Evolutionary conservation across 257 asterid species (phyloP).

Genomic region (Mitragyna speciosa): DNA sequence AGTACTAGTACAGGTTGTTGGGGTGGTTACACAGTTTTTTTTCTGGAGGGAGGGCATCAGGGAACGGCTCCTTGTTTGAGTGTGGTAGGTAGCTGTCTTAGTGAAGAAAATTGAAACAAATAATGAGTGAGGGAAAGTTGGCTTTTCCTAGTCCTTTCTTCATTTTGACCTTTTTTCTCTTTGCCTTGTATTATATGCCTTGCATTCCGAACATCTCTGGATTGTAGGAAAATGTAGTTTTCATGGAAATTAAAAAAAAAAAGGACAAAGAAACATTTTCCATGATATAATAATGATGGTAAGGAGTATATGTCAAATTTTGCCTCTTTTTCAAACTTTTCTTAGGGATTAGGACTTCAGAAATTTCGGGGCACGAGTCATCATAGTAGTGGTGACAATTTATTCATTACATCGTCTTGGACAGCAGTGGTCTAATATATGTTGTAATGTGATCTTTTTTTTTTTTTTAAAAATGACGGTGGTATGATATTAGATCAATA

Average conservation of each 20-base stretch:
- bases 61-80: constrained; percentile 22
- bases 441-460: not conserved
- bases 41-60: not conserved
- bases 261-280: not conserved
- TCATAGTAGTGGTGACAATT: not conserved
- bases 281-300: not conserved
- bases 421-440: not conserved
- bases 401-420: not conserved
- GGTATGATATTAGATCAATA: not conserved
- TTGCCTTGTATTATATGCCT: not conserved
- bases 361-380: not conserved
- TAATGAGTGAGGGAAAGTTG: constrained; percentile 29
- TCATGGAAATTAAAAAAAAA: not conserved
- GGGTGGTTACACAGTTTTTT: constrained; percentile 34
- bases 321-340: not conserved
- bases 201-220: too few relatives aligned
- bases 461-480: too few relatives aligned
- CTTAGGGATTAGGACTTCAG: not conserved
- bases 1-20: constrained; percentile 34
- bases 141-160: not conserved
- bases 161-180: not conserved
- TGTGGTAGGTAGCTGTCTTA: constrained; percentile 39
- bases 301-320: not conserved
- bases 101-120: constrained; percentile 20
- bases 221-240: too few relatives aligned